These are phyloP conservation scores for Eucalyptus pauciflora DNA, from an alignment of 345 rosid species.

Conservation along the genomic window DNA sequence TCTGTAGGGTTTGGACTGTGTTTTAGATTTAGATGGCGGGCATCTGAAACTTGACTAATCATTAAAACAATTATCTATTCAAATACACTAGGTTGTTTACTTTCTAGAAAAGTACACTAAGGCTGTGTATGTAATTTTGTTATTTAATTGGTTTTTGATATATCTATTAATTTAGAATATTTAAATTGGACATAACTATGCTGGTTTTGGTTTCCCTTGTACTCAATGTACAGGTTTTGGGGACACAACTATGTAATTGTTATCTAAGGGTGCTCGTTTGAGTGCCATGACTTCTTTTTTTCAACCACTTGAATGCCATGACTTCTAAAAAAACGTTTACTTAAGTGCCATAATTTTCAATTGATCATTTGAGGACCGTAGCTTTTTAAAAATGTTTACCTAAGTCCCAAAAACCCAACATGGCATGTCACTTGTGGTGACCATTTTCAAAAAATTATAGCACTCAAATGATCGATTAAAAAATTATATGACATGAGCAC, in stretches of 20 bases:
- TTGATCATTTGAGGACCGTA: neutral
- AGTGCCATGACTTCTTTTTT: neutral
- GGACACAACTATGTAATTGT: too few species aligned
- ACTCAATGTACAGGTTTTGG: neutral
- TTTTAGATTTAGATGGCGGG: neutral
- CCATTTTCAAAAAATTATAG: neutral
- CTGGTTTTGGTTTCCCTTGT: neutral
- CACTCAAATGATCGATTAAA: neutral
- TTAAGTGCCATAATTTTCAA: neutral
- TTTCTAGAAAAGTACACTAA: neutral
- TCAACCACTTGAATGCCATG: neutral
- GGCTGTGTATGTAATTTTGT: neutral
- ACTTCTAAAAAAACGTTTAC: too few species aligned
- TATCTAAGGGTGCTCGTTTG: too few species aligned
- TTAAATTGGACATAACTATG: neutral
- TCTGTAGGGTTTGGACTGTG: neutral
- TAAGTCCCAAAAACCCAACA: neutral
- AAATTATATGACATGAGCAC: neutral
- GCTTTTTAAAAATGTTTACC: neutral
- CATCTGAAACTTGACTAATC: neutral
- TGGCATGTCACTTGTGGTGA: neutral
- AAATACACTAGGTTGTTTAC: neutral
- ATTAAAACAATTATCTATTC: neutral
- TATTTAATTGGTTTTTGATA: neutral
- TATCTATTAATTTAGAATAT: neutral